Evolutionary conservation across 2,329 filamentous ascomycete species (phyloP), one percentile per base, ranked within the genome.

Genomic region (Colletotrichum destructivum): DNA sequence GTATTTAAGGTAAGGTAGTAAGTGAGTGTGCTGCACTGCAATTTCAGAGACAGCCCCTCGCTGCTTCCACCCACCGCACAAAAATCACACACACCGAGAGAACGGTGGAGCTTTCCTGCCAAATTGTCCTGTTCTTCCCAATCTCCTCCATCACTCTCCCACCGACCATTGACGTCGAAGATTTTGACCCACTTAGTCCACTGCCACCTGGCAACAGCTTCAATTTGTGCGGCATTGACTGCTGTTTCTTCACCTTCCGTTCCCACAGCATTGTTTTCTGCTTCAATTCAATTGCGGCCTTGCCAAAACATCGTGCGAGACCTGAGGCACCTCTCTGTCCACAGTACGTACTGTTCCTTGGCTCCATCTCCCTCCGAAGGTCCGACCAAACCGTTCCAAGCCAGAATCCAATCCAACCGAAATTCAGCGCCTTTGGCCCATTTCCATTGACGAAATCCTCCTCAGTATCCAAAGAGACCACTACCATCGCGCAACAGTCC

Each of bases 51-150:
- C 21, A 16, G 38, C 49, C 49, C 38, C 55, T 55, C 47, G 13
- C 26, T 18, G 42, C 18, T 49, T 31, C 21, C 47, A 38, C 42
- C 62, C 44, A n/a, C 35, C 44, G 26, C 44, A 44, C 51, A 55
- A 51, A 38, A 42, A 64, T n/a, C 61, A 46, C 47, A 59, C 26
- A 40, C 35, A 35, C 31, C 8, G 8, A 31, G 23, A 62, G 51
- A 51, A 56, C 63, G 62, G 68, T 71, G 68, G 26, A 40, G 18
- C 62, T 65, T 49, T 21, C 49, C 44, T 44, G 60, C 60, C 35
- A 13, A 35, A 21, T 54, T 35, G 23, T 61, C 44, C 44, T 47
- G 49, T 18, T 26, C 26, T 31, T 31, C 26, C 35, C 26, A 12
- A 42, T 16, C 51, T 31, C 65, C 44, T 38, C 15, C 16, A 21